Conservation (phyloP, 257 asterid genomes). For the Nemophila menziesii region DNA sequence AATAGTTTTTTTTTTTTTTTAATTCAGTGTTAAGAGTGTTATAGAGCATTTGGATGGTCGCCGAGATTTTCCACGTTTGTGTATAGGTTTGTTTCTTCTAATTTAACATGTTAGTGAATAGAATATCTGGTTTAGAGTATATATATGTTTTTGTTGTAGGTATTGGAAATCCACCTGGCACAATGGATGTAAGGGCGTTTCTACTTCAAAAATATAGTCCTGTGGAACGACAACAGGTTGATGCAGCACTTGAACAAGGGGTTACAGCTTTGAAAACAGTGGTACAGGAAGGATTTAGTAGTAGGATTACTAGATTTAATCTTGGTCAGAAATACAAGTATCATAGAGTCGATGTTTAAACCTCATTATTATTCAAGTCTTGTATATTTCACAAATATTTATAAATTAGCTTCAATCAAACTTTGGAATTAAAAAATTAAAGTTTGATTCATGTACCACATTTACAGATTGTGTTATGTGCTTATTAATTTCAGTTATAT, state of each 20-base stretch:
- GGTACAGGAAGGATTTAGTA: slow-evolving; percentile 61
- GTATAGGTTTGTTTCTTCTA: slow-evolving; percentile 55
- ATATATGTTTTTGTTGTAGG: slow-evolving; percentile 29
- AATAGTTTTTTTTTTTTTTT: background rate
- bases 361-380: too few relatives aligned
- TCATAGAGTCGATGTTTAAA: slow-evolving; percentile 29
- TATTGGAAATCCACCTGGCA: slow-evolving; percentile 86
- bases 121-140: slow-evolving; percentile 2
- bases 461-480: too few relatives aligned
- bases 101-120: slow-evolving; percentile 3
- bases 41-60: slow-evolving; percentile 83
- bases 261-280: slow-evolving; percentile 62
- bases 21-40: slow-evolving; percentile 74
- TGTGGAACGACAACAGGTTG: slow-evolving; percentile 64
- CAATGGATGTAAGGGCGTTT: slow-evolving; percentile 89
- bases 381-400: too few relatives aligned
- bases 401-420: too few relatives aligned
- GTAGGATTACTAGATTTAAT: slow-evolving; percentile 63
- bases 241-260: slow-evolving; percentile 81
- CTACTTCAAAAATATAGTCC: slow-evolving; percentile 89
- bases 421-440: too few relatives aligned
- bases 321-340: slow-evolving; percentile 91
- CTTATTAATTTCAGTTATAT: too few relatives aligned
- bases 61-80: slow-evolving; percentile 80
- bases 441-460: too few relatives aligned